These are phyloP conservation scores for Pseudozyma thailandica DNA, from an alignment of 1,284 basidiomycete species.

Conservation along the genomic window DNA sequence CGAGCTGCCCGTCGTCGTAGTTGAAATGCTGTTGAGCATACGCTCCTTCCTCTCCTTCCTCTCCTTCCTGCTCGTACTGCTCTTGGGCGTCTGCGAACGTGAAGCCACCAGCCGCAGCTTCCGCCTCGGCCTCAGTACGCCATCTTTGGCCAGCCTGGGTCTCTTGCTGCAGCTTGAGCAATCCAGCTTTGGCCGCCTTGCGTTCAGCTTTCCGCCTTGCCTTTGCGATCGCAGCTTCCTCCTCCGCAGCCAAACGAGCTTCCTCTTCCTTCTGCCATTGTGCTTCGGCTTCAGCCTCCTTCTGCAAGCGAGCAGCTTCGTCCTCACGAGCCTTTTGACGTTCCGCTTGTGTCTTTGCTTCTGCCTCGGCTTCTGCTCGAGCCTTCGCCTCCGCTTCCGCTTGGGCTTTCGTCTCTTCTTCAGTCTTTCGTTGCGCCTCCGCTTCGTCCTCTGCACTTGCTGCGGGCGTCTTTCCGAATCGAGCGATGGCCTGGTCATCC, in stretches of 20 bases:
- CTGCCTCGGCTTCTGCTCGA: conserved; percentile 13
- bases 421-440: background rate
- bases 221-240: conserved; percentile 60
- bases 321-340: conserved; percentile 20
- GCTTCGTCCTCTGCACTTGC: background rate
- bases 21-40: conserved; percentile 16
- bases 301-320: conserved; percentile 18
- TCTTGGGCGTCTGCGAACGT: conserved; percentile 35
- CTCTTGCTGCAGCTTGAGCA: conserved; percentile 44
- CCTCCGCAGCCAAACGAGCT: conserved; percentile 44
- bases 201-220: conserved; percentile 52
- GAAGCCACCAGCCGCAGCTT: conserved; percentile 58
- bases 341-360: conserved; percentile 17
- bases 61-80: too few species aligned
- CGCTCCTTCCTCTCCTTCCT: conserved; percentile 1
- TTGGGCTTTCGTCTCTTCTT: conserved; percentile 10
- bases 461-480: conserved; percentile 16
- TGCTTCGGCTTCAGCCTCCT: conserved; percentile 43
- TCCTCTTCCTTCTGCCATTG: conserved; percentile 40
- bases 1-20: conserved; percentile 22
- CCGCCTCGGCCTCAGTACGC: conserved; percentile 57
- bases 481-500: conserved; percentile 47
- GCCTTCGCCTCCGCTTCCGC: conserved; percentile 11
- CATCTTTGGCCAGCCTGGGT: conserved; percentile 30
- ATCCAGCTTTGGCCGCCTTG: conserved; percentile 55